phyloP scores from a whole-genome alignment of 1,284 basidiomycete genomes.

The Lentinula novae-zelandiae region DNA sequence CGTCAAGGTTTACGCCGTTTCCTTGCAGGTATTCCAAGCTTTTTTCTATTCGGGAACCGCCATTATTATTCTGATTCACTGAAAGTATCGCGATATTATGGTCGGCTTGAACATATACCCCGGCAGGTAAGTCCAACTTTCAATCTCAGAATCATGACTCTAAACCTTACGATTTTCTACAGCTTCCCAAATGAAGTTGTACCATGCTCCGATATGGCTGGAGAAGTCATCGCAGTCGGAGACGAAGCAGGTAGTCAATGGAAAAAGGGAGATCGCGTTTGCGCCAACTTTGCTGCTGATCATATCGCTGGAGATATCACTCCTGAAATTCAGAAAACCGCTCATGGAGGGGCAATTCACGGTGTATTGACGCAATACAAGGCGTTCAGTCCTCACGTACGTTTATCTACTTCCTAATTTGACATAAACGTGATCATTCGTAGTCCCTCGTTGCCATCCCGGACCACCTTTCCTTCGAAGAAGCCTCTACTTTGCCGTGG shows the following conservation, averaged over 20 bases:
- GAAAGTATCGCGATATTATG: conserved; percentile 37
- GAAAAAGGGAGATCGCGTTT: conserved; percentile 46
- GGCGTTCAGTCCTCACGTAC: conserved; percentile 30
- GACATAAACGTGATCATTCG: not conserved
- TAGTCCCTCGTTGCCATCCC: conserved; percentile 38
- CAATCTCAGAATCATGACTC: too few relatives aligned
- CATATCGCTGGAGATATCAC: conserved; percentile 30
- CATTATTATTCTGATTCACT: not conserved
- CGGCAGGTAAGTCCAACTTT: conserved; percentile 13
- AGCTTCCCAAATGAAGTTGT: conserved; percentile 27
- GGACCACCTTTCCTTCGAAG: conserved; percentile 40
- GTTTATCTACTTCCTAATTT: conserved; percentile 4
- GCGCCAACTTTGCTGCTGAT: conserved; percentile 30
- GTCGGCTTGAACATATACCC: conserved; percentile 32
- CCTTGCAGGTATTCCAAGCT: conserved; percentile 29
- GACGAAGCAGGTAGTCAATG: conserved; percentile 32
- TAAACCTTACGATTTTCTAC: conserved; percentile 1
- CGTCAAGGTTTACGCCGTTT: conserved; percentile 42
- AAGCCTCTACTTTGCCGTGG: conserved; percentile 39
- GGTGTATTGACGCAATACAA: conserved; percentile 45
- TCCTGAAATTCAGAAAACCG: conserved; percentile 22
- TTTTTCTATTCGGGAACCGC: not conserved
- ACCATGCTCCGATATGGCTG: conserved; percentile 51
- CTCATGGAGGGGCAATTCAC: conserved; percentile 39
- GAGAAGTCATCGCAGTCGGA: conserved; percentile 47